Percentiles rank a stretch among this genome's conserved stretches.
phyloP scores from a whole-genome alignment of 2,329 filamentous ascomycete genomes.

The Penicillium sp. region DNA sequence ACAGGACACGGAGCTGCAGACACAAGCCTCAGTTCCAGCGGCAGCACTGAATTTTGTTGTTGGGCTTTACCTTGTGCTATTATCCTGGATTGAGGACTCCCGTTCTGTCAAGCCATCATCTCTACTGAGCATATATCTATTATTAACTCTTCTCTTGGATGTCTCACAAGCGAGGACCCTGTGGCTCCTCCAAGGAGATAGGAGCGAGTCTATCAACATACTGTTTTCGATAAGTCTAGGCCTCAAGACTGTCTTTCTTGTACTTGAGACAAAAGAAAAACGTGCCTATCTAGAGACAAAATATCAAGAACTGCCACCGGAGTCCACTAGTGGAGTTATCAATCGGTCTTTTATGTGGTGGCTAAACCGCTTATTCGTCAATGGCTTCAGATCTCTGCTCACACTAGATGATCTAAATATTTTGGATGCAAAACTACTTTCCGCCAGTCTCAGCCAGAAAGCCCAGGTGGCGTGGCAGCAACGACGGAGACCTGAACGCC shows the following conservation, averaged over 20 bases:
- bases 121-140: background rate
- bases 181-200: background rate
- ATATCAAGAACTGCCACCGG: slow-evolving; percentile 5
- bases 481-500: background rate
- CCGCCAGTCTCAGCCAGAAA: background rate
- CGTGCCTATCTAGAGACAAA: background rate
- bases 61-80: slow-evolving; percentile 1
- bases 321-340: slow-evolving; percentile 10
- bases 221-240: background rate
- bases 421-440: slow-evolving; percentile 4
- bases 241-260: background rate
- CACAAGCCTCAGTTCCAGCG: slow-evolving; percentile 4
- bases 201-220: background rate
- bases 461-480: background rate
- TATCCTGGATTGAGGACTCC: slow-evolving; percentile 12
- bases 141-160: slow-evolving; percentile 8
- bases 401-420: slow-evolving; percentile 6
- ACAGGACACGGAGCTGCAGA: background rate
- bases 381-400: slow-evolving; percentile 8
- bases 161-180: slow-evolving; percentile 8
- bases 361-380: slow-evolving; percentile 4
- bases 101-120: slow-evolving; percentile 9
- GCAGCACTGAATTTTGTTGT: slow-evolving; percentile 7
- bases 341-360: slow-evolving; percentile 13
- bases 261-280: slow-evolving; percentile 6